Conservation (phyloP, 2,329 filamentous ascomycete genomes). For the Atkinsonella hypoxylon region DNA sequence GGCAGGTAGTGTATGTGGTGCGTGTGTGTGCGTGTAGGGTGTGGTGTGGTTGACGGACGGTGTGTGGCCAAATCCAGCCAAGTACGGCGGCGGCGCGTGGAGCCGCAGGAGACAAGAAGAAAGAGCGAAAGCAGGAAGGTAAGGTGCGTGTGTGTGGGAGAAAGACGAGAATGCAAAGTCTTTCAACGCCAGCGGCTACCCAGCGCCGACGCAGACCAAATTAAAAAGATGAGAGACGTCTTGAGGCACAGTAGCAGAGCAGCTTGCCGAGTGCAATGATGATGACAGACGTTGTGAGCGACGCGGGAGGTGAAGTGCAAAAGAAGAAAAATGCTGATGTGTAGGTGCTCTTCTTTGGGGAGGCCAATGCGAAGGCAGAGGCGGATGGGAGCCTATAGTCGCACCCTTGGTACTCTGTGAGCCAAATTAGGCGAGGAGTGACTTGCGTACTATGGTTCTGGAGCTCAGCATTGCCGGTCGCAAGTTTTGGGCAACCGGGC, state of each 20-base stretch:
- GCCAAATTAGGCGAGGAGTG: neutral
- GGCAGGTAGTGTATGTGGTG: neutral
- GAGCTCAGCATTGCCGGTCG: neutral
- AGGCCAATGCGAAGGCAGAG: neutral
- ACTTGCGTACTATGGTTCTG: neutral
- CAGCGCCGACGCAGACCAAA: neutral
- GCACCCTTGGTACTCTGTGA: neutral
- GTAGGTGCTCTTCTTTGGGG: neutral
- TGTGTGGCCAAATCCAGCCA: neutral
- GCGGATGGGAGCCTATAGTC: neutral
- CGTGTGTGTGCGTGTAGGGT: neutral
- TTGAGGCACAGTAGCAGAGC: neutral
- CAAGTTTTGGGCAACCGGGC: neutral
- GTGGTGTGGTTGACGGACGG: neutral
- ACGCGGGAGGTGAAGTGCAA: neutral
- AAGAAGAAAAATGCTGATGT: neutral
- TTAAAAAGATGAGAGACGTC: neutral
- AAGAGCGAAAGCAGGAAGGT: neutral
- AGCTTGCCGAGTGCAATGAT: neutral
- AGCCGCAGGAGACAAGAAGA: neutral
- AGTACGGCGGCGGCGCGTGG: neutral
- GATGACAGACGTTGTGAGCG: slow-evolving; percentile 1
- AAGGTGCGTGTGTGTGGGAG: neutral
- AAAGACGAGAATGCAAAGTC: neutral
- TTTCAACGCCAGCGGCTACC: neutral